Conservation (phyloP, 768 basidiomycete species). For the Mycena galopus region DNA sequence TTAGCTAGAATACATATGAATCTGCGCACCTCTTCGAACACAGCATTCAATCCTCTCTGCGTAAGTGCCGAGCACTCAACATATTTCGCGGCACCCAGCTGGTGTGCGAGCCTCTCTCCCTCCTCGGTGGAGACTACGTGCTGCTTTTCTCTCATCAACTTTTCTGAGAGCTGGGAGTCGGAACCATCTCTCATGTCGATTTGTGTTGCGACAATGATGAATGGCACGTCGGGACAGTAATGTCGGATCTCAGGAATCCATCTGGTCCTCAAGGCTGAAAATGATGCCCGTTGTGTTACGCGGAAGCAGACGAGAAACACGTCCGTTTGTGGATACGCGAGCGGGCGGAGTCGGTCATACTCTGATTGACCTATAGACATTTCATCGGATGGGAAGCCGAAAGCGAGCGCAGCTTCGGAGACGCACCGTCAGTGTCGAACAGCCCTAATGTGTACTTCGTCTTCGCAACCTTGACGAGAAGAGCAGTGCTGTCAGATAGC, state of each 20-base stretch:
- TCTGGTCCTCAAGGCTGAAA: slow-evolving; percentile 99
- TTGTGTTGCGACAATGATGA: slow-evolving; percentile 92
- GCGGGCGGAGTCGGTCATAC: slow-evolving; percentile 97
- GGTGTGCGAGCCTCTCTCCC: slow-evolving; percentile 95
- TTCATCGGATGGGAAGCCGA: not conserved
- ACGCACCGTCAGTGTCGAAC: slow-evolving; percentile 97
- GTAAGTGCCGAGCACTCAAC: slow-evolving; percentile 99
- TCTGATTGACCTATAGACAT: slow-evolving; percentile 89
- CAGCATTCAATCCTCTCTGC: slow-evolving; percentile 99
- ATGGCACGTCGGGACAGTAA: slow-evolving; percentile 98
- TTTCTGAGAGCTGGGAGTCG: slow-evolving; percentile 82
- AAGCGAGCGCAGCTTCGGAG: slow-evolving; percentile 3
- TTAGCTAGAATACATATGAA: not conserved
- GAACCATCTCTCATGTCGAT: slow-evolving; percentile 95
- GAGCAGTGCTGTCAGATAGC: slow-evolving; percentile 98
- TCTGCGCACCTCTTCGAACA: slow-evolving; percentile 93
- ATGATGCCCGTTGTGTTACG: slow-evolving; percentile 97
- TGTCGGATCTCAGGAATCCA: slow-evolving; percentile 99
- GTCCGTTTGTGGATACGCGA: slow-evolving; percentile 99
- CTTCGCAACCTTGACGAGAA: slow-evolving; percentile 99
- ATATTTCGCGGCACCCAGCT: slow-evolving; percentile 98
- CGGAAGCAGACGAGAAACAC: slow-evolving; percentile 99
- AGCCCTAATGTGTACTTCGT: slow-evolving; percentile 98
- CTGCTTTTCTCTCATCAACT: slow-evolving; percentile 96
- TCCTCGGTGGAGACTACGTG: slow-evolving; percentile 87